Conservation (phyloP, 345 rosid genomes). For the Brassica napus region Da-Ae NC_063442.1:5027501-5028000, state of each 20-base stretch:
- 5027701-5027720: background rate
- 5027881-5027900: no score
- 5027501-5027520: background rate
- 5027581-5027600: background rate
- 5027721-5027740: background rate
- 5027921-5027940: background rate
- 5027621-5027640: background rate
- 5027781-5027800: no score
- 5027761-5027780: no score
- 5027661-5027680: background rate
- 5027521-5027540: slow-evolving; percentile 6
- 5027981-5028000: slow-evolving; percentile 26
- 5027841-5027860: no score
- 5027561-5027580: slow-evolving; percentile 34
- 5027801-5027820: no score
- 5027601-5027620: slow-evolving; percentile 8
- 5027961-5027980: slow-evolving; percentile 30
- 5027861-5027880: no score
- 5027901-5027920: background rate
- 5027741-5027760: background rate
- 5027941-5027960: slow-evolving; percentile 29
- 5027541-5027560: slow-evolving; percentile 30
- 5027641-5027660: background rate
- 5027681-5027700: background rate
- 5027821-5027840: no score